These are phyloP conservation scores for Sherardia arvensis DNA, from an alignment of 257 asterid genomes.

Conservation along the genomic window DNA sequence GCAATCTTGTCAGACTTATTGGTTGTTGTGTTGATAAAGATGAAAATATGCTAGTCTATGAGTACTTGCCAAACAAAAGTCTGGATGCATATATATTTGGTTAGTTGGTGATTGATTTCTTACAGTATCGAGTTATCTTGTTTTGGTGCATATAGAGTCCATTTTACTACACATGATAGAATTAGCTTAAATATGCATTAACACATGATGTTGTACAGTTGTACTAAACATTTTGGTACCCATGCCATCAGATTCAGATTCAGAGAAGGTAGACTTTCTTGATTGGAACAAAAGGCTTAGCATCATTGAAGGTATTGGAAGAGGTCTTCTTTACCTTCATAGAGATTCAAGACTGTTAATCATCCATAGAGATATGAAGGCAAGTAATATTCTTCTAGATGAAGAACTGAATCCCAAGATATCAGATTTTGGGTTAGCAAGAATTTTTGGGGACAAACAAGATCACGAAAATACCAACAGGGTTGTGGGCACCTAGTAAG, in stretches of 20 bases:
- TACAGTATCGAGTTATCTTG: not conserved
- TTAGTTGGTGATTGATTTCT: conserved; percentile 13
- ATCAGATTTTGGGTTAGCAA: not conserved
- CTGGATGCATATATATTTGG: conserved; percentile 14
- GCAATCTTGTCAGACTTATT: conserved; percentile 44
- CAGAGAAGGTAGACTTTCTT: not conserved
- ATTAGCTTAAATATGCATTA: not conserved
- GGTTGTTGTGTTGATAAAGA: conserved; percentile 43
- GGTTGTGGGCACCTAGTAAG: not conserved
- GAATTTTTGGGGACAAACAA: not conserved
- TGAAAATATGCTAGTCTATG: conserved; percentile 46
- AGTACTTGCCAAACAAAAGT: conserved; percentile 50
- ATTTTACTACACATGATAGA: no score
- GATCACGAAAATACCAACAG: not conserved
- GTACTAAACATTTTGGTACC: not conserved
- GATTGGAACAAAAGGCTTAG: not conserved
- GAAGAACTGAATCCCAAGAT: not conserved
- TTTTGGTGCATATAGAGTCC: no score
- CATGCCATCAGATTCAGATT: no score
- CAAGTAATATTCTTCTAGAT: not conserved
- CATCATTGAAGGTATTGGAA: not conserved
- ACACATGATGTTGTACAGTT: not conserved
- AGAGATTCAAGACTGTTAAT: not conserved
- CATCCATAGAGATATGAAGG: not conserved
- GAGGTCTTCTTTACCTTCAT: not conserved